Evolutionary conservation across 2,329 filamentous ascomycete species (phyloP), one percentile per base, ranked within the genome.

Genomic region (Reticulascus tulasneorum): DNA sequence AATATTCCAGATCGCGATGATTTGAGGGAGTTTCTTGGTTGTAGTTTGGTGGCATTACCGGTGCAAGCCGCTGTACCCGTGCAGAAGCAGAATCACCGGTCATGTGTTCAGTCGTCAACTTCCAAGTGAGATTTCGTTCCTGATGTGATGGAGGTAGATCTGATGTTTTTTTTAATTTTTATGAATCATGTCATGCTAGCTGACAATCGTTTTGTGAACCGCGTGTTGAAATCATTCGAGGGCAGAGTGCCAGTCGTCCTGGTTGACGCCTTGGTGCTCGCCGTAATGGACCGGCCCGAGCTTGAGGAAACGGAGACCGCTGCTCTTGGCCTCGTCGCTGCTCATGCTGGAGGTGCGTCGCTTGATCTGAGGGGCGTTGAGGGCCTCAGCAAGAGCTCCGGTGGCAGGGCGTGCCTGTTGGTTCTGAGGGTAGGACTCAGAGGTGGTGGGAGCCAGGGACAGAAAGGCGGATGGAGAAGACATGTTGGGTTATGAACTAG

Each of bases 281-380:
- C 78, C 78, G 59, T 68, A 79, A 69, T 81, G 75, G 40, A 82
- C 77, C 22, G 77, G 77, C 17, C 75, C 74, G 39, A 83, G 74
- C 66, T 79, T 81, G 48, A 83, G 70, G 57, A 82, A 74, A 40
- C 69, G 67, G 47, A 64, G 60, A 43, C 63, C 54, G 38, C 50
- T 49, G 23, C 48, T 45, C 37, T 50, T 53, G 51, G 58, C 66
- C 49, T 52, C 58, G 45, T 59, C 58, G 55, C 68, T 74, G 64
- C 69, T 75, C 46, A 70, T 55, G 56, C 71, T 75, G 39, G 73
- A 76, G 45, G 68, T 73, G 56, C 77, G 74, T 54, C 74, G 68
- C 22, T 43, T 45, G 16, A 45, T 37, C 34, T 57, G 37, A 28
- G 50, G 67, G 22, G 42, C 44, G 20, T 39, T 43, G 37, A 55